Percentiles rank a stretch among this genome's conserved stretches.
Evolutionary conservation across 2,329 filamentous ascomycete genomes (phyloP).

Genomic region (Incumbomyces delicatus): DNA sequence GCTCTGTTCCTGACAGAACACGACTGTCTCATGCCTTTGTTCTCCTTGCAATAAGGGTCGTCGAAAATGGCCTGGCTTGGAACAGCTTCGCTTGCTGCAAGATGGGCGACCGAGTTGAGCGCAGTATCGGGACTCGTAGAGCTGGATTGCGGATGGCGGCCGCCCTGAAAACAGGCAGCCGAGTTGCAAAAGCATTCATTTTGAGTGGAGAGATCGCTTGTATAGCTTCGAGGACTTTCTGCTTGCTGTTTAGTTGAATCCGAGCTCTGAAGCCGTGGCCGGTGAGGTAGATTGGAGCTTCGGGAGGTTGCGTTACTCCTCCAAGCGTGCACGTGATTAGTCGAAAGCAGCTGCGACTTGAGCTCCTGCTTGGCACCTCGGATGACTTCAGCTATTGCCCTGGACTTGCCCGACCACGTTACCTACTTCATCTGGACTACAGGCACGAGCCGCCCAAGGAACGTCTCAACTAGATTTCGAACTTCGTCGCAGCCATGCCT

Average conservation of each 20-base stretch:
- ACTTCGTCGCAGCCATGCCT: conserved; percentile 62
- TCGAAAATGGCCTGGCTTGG: conserved; percentile 18
- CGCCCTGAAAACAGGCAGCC: conserved; percentile 14
- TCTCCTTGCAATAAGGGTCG: conserved; percentile 15
- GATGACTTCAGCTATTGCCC: conserved; percentile 4
- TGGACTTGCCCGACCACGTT: not conserved
- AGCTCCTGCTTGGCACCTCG: conserved; percentile 2
- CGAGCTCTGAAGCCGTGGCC: conserved; percentile 9
- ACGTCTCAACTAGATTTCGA: conserved; percentile 26
- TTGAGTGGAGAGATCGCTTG: conserved; percentile 5
- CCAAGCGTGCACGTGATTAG: conserved; percentile 1
- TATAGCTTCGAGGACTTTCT: conserved; percentile 18
- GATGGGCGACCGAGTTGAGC: conserved; percentile 5
- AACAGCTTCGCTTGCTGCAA: conserved; percentile 17
- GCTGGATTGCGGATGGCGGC: conserved; percentile 15
- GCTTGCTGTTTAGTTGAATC: conserved; percentile 11
- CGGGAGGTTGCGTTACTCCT: not conserved
- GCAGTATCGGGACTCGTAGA: conserved; percentile 3
- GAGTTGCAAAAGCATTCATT: conserved; percentile 5
- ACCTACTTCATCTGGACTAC: not conserved
- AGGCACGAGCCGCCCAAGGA: conserved; percentile 14
- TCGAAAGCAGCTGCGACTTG: not conserved
- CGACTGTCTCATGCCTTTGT: conserved; percentile 13
- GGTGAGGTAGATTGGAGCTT: conserved; percentile 3
- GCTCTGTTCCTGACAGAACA: not conserved